phyloP scores from a whole-genome alignment of 1,284 basidiomycete genomes.

The Moesziomyces sp. region DNA sequence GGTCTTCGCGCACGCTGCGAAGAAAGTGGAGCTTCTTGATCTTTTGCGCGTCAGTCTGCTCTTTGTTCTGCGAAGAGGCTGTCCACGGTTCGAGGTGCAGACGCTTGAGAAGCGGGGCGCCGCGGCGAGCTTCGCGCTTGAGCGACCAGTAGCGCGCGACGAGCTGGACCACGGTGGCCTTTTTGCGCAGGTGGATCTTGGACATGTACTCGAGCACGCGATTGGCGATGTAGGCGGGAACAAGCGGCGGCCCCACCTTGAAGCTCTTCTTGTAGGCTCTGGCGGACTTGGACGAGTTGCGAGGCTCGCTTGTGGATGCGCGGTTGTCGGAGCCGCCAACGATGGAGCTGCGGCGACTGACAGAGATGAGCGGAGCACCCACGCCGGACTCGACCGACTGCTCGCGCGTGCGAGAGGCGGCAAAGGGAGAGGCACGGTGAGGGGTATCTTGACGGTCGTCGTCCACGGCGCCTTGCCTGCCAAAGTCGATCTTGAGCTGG shows the following conservation, averaged over 20 bases:
- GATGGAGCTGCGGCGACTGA: conserved; percentile 45
- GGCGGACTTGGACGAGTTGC: conserved; percentile 69
- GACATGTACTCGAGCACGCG: conserved; percentile 81
- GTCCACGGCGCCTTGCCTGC: conserved; percentile 19
- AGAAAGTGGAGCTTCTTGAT: conserved; percentile 76
- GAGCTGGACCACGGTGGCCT: conserved; percentile 79
- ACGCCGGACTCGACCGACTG: conserved; percentile 33
- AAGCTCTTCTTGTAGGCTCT: conserved; percentile 73
- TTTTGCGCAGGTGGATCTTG: conserved; percentile 80
- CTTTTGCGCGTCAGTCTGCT: conserved; percentile 74
- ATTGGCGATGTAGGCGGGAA: conserved; percentile 72
- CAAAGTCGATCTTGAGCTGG: conserved; percentile 47
- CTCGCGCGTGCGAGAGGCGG: conserved; percentile 40
- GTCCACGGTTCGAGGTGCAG: conserved; percentile 98
- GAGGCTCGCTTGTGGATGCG: conserved; percentile 10
- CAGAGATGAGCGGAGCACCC: conserved; percentile 37
- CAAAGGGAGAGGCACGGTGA: conserved; percentile 31
- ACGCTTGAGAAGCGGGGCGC: conserved; percentile 91
- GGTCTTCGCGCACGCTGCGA: conserved; percentile 78
- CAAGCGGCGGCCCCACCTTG: conserved; percentile 71
- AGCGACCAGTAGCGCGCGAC: conserved; percentile 96
- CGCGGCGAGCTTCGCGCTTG: conserved; percentile 89
- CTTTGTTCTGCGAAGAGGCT: conserved; percentile 76
- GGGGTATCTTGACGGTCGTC: conserved; percentile 38
- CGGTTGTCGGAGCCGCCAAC: conserved; percentile 23